Evolutionary conservation across 805 yeast species (phyloP).

Genomic region (Peterozyma toletana): DNA sequence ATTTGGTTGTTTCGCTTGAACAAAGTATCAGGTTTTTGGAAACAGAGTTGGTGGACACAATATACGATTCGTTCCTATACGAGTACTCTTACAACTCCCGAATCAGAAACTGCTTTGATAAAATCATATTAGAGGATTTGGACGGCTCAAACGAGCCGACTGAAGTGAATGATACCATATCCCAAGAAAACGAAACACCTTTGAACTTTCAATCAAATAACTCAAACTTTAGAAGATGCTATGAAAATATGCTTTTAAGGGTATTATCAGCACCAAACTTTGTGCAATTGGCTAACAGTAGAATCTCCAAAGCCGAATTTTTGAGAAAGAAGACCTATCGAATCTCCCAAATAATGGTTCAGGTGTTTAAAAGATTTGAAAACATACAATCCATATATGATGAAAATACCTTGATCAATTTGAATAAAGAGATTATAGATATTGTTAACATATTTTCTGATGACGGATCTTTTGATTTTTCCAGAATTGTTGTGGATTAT

Average conservation of each 20-base stretch:
- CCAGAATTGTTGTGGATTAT: neutral
- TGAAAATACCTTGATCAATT: neutral
- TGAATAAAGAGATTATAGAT: neutral
- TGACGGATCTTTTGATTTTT: neutral
- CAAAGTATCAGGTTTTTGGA: neutral
- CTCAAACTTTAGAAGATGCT: neutral
- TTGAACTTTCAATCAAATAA: slow-evolving; percentile 1
- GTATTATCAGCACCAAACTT: neutral
- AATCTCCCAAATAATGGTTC: neutral
- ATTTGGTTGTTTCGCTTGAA: neutral
- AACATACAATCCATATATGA: neutral
- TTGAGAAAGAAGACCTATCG: neutral
- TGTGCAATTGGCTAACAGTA: no score
- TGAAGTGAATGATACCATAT: neutral
- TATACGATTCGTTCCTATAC: neutral
- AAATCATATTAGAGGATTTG: neutral
- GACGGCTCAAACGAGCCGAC: neutral
- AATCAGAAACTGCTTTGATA: neutral
- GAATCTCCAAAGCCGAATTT: no score
- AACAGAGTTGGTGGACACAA: neutral
- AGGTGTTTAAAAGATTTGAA: neutral
- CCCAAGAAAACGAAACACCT: neutral
- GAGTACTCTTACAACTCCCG: neutral
- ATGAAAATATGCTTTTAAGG: slow-evolving; percentile 1
- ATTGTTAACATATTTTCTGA: slow-evolving; percentile 1